These are phyloP conservation scores for Erodium trifolium DNA, from an alignment of 441 rosid species.

Conservation along the genomic window DNA sequence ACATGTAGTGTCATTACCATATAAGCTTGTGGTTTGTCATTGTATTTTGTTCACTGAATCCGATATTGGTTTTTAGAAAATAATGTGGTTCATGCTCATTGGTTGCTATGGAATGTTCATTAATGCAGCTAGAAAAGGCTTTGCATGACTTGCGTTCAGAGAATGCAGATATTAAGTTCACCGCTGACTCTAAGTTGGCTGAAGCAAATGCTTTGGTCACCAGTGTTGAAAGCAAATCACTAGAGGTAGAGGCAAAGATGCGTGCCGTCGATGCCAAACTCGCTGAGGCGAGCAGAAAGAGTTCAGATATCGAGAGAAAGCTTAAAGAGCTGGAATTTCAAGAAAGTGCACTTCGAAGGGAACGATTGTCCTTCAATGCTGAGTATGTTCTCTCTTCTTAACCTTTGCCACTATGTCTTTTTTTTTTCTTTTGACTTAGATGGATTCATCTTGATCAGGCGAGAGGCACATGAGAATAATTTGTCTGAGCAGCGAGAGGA, in stretches of 20 bases:
- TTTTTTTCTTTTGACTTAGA: conserved; percentile 8
- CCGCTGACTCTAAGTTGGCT: conserved; percentile 78
- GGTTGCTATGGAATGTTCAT: conserved; percentile 16
- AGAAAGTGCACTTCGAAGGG: conserved; percentile 61
- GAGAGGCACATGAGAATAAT: conserved; percentile 55
- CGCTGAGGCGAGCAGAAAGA: conserved; percentile 88
- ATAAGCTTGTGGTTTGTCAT: conserved; percentile 3
- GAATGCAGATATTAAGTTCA: conserved; percentile 78
- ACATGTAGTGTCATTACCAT: neutral
- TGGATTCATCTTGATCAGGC: conserved; percentile 34
- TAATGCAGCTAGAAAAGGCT: conserved; percentile 72
- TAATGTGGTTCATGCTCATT: conserved; percentile 5
- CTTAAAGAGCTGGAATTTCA: conserved; percentile 67
- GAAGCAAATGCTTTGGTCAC: conserved; percentile 78
- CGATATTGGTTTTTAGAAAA: neutral
- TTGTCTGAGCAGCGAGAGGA: conserved; percentile 89
- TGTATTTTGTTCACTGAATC: conserved; percentile 1
- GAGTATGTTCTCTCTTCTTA: conserved; percentile 46
- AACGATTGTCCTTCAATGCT: conserved; percentile 59
- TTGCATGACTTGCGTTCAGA: conserved; percentile 79
- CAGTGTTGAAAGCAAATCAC: conserved; percentile 71
- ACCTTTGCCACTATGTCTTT: neutral
- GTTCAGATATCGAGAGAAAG: conserved; percentile 73
- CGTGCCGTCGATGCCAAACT: conserved; percentile 82
- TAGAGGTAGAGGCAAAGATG: conserved; percentile 74